Base-by-base conservation (phyloP, 441 rosid genomes). In the Eutrema salsugineum region DNA sequence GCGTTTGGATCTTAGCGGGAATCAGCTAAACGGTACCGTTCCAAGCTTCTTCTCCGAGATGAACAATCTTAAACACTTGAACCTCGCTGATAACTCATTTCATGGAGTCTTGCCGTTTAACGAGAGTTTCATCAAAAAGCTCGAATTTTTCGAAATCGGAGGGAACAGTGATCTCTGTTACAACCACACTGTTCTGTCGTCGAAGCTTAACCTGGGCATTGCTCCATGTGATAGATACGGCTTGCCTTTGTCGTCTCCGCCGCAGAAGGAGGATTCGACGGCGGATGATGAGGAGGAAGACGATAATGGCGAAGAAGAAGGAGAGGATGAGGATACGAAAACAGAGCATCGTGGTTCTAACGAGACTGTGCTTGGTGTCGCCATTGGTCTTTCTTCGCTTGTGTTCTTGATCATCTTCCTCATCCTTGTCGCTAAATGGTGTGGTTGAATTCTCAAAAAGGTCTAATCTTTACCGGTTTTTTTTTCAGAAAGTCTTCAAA, bases 131-230 rank as follows among this genome's bases (percentile, higher is more conserved):
- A 35, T 56, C 4, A 35, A 11, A 6, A 35, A 11, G 0, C 61
- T 56, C 7, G 61, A 56, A 8, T 17, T 56, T 17, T 56, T 56
- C 27, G 5, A 56, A 33, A 22, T 56, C 5, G 35, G 61, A 56
- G 61, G 61, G 61, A 56, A 56, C 61, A 33, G 61, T 5, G 61
- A n/a, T 56, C 62, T 56, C 28, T 56, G 62, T 36, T 35, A 56
- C 11, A 56, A 56, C 62, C 20, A 35, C 16, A 56, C 62, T 35
- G 3, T 56, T 19, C 15, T 56, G 9, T 56, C 62, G 5, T 56
- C 28, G 43, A 56, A 56, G 3, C 16, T 56, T 28, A 56, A 56
- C 17, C 42, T 56, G 20, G 61, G 61, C 11, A 16, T 56, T 56
- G 43, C 61, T 56, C 61, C 61, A 43, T 56, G 61, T 1, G 61